phyloP scores from a whole-genome alignment of 805 yeast species.

The Starmerella kuoi region DNA sequence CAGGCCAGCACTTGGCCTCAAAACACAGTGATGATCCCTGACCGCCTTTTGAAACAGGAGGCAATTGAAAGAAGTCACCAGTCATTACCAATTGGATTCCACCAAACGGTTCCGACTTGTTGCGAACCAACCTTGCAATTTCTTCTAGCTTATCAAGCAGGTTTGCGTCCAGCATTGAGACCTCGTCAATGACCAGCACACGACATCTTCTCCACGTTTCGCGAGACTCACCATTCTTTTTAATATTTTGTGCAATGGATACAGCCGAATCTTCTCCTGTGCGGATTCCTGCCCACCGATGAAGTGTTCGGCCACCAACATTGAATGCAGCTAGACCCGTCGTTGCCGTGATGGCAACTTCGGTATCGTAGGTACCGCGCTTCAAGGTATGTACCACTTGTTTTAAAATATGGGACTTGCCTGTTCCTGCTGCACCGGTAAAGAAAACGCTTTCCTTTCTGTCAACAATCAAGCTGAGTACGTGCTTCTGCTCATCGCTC shows the following conservation, averaged over 20 bases:
- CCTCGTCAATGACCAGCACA: conserved; percentile 78
- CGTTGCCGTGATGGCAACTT: conserved; percentile 82
- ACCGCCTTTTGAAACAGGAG: conserved; percentile 49
- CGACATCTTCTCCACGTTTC: conserved; percentile 55
- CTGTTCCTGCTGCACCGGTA: conserved; percentile 98
- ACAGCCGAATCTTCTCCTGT: conserved; percentile 43
- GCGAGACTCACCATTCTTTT: conserved; percentile 26
- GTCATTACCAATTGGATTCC: conserved; percentile 81
- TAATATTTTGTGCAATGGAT: conserved; percentile 6
- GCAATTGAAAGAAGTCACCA: conserved; percentile 92
- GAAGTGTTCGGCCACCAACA: conserved; percentile 80
- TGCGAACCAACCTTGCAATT: conserved; percentile 48
- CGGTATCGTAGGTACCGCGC: conserved; percentile 28
- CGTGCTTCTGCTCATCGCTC: conserved; percentile 36
- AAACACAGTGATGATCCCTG: conserved; percentile 44
- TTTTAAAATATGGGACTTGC: conserved; percentile 72
- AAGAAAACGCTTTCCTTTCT: conserved; percentile 62
- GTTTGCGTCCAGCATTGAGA: conserved; percentile 80
- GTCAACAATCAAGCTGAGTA: conserved; percentile 46
- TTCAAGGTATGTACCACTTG: conserved; percentile 46
- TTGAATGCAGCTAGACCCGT: conserved; percentile 92
- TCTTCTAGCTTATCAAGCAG: conserved; percentile 59
- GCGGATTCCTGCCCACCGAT: conserved; percentile 74
- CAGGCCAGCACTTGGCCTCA: conserved; percentile 60
- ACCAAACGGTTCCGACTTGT: conserved; percentile 62